phyloP scores from a whole-genome alignment of 176 grass and related monocot genomes.

The Neostapfia colusana region DNA sequence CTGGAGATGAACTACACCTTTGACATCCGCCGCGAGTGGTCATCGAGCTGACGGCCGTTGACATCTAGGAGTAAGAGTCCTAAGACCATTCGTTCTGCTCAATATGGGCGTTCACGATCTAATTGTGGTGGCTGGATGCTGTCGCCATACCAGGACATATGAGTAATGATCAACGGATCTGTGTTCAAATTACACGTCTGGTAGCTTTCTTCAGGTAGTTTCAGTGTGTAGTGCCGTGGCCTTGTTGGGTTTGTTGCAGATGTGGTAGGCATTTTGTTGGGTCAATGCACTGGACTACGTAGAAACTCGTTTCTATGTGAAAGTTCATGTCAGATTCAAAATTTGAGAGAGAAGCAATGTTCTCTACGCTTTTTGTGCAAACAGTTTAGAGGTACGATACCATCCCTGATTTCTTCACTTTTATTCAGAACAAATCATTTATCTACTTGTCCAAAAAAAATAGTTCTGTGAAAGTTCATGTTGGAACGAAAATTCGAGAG shows the following conservation, averaged over 20 bases:
- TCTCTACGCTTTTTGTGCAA: too few relatives aligned
- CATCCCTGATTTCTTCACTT: too few relatives aligned
- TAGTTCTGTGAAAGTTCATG: too few relatives aligned
- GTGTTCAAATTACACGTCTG: not conserved
- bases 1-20: slow-evolving; percentile 93
- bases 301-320: not conserved
- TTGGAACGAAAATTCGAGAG: too few relatives aligned
- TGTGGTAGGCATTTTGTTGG: too few relatives aligned
- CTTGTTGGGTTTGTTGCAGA: not conserved
- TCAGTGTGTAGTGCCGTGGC: too few relatives aligned
- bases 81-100: not conserved
- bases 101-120: not conserved
- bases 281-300: not conserved
- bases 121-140: not conserved
- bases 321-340: not conserved
- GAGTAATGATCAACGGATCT: not conserved
- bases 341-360: not conserved
- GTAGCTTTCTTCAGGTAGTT: not conserved
- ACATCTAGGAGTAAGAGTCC: not conserved
- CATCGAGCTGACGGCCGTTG: slow-evolving; percentile 4
- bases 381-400: too few relatives aligned
- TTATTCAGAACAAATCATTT: too few relatives aligned
- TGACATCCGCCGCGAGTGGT: slow-evolving; percentile 85
- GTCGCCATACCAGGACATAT: not conserved
- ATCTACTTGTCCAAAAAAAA: too few relatives aligned